phyloP scores from a whole-genome alignment of 768 basidiomycete species.

The Boletus edulis region DNA sequence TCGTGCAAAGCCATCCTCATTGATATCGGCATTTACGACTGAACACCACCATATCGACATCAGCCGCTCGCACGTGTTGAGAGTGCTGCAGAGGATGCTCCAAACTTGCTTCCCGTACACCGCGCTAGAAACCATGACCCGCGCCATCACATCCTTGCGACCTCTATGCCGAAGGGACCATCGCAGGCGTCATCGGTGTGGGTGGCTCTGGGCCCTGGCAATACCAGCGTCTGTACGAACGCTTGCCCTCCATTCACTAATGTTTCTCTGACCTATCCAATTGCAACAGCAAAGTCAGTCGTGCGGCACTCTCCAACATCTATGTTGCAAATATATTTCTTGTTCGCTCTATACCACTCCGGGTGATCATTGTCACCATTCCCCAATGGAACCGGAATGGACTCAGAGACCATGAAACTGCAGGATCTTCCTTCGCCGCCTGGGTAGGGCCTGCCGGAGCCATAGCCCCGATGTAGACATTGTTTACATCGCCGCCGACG shows the following conservation, averaged over 20 bases:
- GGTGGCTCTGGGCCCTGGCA: constrained; percentile 30
- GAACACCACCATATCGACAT: constrained; percentile 19
- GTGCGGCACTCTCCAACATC: too few relatives aligned
- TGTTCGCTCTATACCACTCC: too few relatives aligned
- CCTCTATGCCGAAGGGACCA: constrained; percentile 6
- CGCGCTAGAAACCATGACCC: constrained; percentile 17
- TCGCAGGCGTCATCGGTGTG: constrained; percentile 20
- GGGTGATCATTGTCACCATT: too few relatives aligned
- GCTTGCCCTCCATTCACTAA: too few relatives aligned
- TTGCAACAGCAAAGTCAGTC: too few relatives aligned
- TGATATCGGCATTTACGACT: constrained; percentile 19
- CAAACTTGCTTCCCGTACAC: constrained; percentile 6
- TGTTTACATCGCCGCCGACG: constrained; percentile 2
- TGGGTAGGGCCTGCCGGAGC: neutral
- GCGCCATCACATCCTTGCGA: constrained; percentile 20
- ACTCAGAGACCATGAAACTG: too few relatives aligned
- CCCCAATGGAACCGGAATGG: too few relatives aligned
- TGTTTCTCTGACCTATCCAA: too few relatives aligned
- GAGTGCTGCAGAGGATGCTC: neutral
- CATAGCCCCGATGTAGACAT: constrained; percentile 4
- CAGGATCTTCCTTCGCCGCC: too few relatives aligned
- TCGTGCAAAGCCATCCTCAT: constrained; percentile 27
- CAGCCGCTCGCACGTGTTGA: constrained; percentile 18
- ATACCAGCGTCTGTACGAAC: constrained; percentile 18
- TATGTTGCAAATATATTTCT: too few relatives aligned